phyloP scores from a whole-genome alignment of 495 filamentous ascomycete genomes.

The Daldinia vernicosa region DNA sequence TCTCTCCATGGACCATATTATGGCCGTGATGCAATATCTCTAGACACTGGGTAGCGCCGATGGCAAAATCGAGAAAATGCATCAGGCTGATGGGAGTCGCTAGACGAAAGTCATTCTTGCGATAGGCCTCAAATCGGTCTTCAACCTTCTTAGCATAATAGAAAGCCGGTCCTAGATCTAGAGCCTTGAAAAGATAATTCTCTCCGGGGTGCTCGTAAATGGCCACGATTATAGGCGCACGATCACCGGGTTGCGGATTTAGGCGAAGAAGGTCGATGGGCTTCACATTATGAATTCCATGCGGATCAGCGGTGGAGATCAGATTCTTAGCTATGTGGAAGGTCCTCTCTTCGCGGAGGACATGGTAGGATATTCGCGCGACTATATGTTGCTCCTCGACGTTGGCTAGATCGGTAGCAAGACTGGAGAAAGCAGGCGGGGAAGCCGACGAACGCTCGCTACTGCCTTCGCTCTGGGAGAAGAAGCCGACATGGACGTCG shows the following conservation, averaged over 20 bases:
- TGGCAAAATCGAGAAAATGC: conserved; percentile 85
- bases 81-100: conserved; percentile 71
- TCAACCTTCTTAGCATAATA: conserved; percentile 63
- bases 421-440: conserved; percentile 38
- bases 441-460: conserved; percentile 53
- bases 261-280: conserved; percentile 78
- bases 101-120: conserved; percentile 52
- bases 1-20: conserved; percentile 84
- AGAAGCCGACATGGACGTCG: conserved; percentile 44
- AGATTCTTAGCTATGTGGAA: conserved; percentile 80
- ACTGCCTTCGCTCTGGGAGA: conserved; percentile 48
- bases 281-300: conserved; percentile 75
- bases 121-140: conserved; percentile 55
- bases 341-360: conserved; percentile 81
- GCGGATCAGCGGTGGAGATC: conserved; percentile 73
- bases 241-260: conserved; percentile 68
- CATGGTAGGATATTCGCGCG: conserved; percentile 80
- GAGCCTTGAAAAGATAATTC: conserved; percentile 73
- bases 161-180: conserved; percentile 81
- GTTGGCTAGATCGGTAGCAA: conserved; percentile 46
- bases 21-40: conserved; percentile 88
- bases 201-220: conserved; percentile 82
- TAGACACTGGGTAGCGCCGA: conserved; percentile 83
- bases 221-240: conserved; percentile 70
- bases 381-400: conserved; percentile 65